A percentile compares a stretch with the other conserved stretches of the same genome.
These are phyloP conservation scores for Chaetomiaceae sp. DNA, from an alignment of 2,329 filamentous ascomycete genomes.

Conservation along the genomic window DNA sequence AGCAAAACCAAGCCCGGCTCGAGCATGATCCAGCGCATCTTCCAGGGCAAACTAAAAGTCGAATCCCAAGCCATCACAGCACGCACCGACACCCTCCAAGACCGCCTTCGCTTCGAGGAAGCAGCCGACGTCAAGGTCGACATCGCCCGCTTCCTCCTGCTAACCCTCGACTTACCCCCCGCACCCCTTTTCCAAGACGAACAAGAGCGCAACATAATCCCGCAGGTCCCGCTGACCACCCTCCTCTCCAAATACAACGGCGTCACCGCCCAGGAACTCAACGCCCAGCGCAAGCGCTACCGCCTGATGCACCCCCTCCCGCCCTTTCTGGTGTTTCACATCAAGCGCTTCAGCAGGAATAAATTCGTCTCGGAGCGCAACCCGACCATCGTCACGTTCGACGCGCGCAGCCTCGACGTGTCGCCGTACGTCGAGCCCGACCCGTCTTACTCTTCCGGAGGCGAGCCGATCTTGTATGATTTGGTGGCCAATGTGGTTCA, in stretches of 20 bases:
- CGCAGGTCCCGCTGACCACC: constrained; percentile 76
- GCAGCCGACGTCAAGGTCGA: constrained; percentile 75
- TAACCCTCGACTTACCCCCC: constrained; percentile 87
- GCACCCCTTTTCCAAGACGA: constrained; percentile 96
- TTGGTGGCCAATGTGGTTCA: constrained; percentile 92
- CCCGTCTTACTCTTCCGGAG: constrained; percentile 59
- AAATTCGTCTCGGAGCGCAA: constrained; percentile 96
- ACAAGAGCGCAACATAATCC: constrained; percentile 92
- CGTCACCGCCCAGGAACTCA: constrained; percentile 77
- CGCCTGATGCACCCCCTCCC: constrained; percentile 85
- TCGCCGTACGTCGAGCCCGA: constrained; percentile 88
- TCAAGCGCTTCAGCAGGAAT: constrained; percentile 95
- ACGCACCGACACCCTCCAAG: constrained; percentile 73
- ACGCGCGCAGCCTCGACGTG: constrained; percentile 77
- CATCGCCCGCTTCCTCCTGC: constrained; percentile 76
- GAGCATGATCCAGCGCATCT: constrained; percentile 85
- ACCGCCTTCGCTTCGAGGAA: constrained; percentile 89
- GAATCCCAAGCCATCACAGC: constrained; percentile 93
- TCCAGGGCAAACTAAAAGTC: constrained; percentile 87
- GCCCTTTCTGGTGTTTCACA: constrained; percentile 86
- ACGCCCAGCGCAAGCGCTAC: constrained; percentile 84
- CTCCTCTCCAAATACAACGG: constrained; percentile 94
- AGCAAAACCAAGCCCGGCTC: constrained; percentile 79
- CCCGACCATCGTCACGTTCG: constrained; percentile 96
- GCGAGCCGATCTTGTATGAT: constrained; percentile 90